Evolutionary conservation across 202 grass and related monocot species (phyloP).

Genomic region (Schoenoplectus tabernaemontani): DNA sequence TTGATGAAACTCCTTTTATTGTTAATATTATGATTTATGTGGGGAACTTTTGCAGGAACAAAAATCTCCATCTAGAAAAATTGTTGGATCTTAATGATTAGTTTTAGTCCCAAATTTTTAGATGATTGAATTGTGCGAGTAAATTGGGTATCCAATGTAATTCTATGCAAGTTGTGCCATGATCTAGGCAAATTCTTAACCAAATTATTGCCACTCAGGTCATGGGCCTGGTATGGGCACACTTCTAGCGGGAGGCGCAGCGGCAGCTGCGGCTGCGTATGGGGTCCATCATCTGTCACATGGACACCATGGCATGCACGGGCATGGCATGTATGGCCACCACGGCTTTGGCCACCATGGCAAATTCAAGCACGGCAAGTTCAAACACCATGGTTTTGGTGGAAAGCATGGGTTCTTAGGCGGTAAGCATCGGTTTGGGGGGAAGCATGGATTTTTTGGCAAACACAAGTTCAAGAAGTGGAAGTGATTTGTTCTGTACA

Average conservation of each 20-base stretch:
- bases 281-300: conserved; percentile 27
- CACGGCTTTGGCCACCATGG: conserved; percentile 27
- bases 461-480: conserved; percentile 41
- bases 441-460: conserved; percentile 22
- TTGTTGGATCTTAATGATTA: neutral
- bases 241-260: conserved; percentile 24
- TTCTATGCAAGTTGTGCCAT: neutral
- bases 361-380: conserved; percentile 29
- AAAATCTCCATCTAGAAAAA: neutral
- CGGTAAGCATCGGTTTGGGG: conserved; percentile 15
- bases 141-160: neutral
- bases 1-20: neutral
- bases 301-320: conserved; percentile 24
- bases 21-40: neutral
- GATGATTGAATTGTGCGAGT: neutral
- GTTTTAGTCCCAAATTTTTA: neutral
- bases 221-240: conserved; percentile 12
- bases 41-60: neutral
- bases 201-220: neutral
- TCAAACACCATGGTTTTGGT: conserved; percentile 21
- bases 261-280: conserved; percentile 18
- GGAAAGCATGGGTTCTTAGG: conserved; percentile 20
- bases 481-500: conserved; percentile 24
- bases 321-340: conserved; percentile 2
- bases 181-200: neutral